Evolutionary conservation across 2,329 filamentous ascomycete species (phyloP).

Genomic region (Colletotrichum spaethianum): DNA sequence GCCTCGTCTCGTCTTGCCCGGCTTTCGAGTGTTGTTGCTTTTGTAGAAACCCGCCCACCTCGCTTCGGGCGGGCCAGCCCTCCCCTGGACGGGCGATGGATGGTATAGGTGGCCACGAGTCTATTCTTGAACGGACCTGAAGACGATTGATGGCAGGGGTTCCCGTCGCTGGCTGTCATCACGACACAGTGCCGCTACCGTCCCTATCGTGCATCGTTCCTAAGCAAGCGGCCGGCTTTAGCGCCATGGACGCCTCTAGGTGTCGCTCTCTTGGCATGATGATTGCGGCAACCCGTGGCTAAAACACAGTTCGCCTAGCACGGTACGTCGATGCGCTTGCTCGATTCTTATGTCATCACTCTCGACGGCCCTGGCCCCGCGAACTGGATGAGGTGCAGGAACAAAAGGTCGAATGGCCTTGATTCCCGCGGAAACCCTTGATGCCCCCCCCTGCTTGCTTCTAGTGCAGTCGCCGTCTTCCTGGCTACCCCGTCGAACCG

Average conservation of each 20-base stretch:
- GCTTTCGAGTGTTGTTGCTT: too few species aligned
- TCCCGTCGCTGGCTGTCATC: neutral
- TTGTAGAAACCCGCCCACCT: neutral
- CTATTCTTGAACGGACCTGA: neutral
- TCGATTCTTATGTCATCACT: neutral
- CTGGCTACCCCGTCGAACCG: constrained; percentile 23
- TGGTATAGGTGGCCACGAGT: neutral
- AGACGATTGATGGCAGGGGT: neutral
- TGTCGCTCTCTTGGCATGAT: constrained; percentile 1
- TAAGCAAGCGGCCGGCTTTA: constrained; percentile 1
- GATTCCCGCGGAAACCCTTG: neutral
- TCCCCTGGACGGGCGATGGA: neutral
- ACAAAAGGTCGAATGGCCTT: neutral
- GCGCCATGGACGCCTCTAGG: neutral
- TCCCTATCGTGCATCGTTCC: neutral
- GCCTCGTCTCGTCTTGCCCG: neutral
- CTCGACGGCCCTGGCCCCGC: neutral
- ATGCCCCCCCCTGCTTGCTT: constrained; percentile 8
- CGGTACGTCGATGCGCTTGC: neutral
- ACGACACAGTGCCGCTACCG: neutral
- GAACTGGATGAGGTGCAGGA: neutral
- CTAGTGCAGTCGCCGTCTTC: neutral
- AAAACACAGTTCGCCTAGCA: neutral
- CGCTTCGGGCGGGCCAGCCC: neutral
- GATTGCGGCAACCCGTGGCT: neutral